phyloP scores from a whole-genome alignment of 495 filamentous ascomycete species.

The Penicillium angulare region DNA sequence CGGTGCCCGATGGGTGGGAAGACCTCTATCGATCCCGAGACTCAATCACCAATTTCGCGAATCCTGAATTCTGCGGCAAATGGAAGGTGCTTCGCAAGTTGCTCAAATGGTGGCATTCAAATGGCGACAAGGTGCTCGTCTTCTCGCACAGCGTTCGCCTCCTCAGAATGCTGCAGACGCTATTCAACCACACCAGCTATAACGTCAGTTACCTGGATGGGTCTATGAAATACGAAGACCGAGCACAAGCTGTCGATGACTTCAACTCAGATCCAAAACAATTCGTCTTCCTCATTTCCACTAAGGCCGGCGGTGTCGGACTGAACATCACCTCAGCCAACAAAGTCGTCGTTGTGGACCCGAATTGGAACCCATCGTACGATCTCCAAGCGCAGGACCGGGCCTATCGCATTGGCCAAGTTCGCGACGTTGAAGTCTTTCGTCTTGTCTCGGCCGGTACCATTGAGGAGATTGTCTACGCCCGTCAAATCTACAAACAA shows the following conservation, averaged over 20 bases:
- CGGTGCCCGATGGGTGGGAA: constrained; percentile 74
- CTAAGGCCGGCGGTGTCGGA: constrained; percentile 84
- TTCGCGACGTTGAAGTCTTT: constrained; percentile 93
- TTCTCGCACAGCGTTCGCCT: constrained; percentile 89
- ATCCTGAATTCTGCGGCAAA: constrained; percentile 93
- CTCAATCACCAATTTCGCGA: constrained; percentile 76
- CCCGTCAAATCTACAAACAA: constrained; percentile 97
- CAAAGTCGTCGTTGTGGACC: constrained; percentile 96
- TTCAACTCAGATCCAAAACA: constrained; percentile 88
- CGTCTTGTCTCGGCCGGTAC: constrained; percentile 90
- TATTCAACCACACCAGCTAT: constrained; percentile 89
- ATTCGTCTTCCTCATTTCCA: constrained; percentile 96
- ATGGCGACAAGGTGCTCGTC: constrained; percentile 90
- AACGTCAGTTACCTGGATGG: constrained; percentile 91
- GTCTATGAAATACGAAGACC: constrained; percentile 80
- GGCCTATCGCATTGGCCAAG: constrained; percentile 93
- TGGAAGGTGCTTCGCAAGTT: constrained; percentile 91
- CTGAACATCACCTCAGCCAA: constrained; percentile 97
- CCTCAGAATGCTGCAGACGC: constrained; percentile 77
- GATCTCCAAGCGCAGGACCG: constrained; percentile 96
- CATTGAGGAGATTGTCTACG: constrained; percentile 97
- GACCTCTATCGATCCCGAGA: constrained; percentile 73
- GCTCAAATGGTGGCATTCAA: constrained; percentile 83
- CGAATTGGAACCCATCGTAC: constrained; percentile 94
- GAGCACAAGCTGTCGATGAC: constrained; percentile 73